phyloP scores from a whole-genome alignment of 1,284 basidiomycete species.

The Cystobasidium slooffiae region DNA sequence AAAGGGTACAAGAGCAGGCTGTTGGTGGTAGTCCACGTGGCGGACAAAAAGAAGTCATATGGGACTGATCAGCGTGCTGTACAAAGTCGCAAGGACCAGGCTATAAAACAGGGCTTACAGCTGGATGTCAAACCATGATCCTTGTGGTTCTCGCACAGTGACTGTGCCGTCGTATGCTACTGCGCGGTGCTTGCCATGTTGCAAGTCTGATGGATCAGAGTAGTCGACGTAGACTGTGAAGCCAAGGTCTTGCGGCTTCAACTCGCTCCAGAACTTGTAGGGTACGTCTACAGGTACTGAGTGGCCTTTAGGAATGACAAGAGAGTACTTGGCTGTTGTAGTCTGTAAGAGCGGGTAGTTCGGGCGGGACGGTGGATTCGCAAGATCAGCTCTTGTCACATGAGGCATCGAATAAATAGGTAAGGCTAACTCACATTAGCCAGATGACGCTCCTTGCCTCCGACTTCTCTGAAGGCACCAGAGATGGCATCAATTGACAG shows the following conservation, averaged over 20 bases:
- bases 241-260: constrained; percentile 51
- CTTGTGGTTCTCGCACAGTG: constrained; percentile 45
- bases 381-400: not conserved
- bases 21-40: not conserved
- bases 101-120: constrained; percentile 42
- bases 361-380: not conserved
- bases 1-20: constrained; percentile 49
- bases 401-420: not conserved
- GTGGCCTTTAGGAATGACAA: constrained; percentile 25
- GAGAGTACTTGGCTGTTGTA: constrained; percentile 35
- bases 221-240: constrained; percentile 51
- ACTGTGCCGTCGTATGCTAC: constrained; percentile 49
- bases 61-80: not conserved
- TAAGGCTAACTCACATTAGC: constrained; percentile 42
- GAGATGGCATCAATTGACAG: constrained; percentile 44
- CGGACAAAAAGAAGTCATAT: not conserved
- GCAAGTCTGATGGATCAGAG: constrained; percentile 41
- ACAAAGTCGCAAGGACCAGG: too few relatives aligned
- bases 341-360: not conserved
- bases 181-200: constrained; percentile 40
- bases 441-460: constrained; percentile 46
- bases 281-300: constrained; percentile 20
- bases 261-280: constrained; percentile 46
- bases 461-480: constrained; percentile 47
- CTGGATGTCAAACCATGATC: constrained; percentile 50